Evolutionary conservation across 306 rosid genomes (phyloP).

Genomic region (Prunus campanulata): DNA sequence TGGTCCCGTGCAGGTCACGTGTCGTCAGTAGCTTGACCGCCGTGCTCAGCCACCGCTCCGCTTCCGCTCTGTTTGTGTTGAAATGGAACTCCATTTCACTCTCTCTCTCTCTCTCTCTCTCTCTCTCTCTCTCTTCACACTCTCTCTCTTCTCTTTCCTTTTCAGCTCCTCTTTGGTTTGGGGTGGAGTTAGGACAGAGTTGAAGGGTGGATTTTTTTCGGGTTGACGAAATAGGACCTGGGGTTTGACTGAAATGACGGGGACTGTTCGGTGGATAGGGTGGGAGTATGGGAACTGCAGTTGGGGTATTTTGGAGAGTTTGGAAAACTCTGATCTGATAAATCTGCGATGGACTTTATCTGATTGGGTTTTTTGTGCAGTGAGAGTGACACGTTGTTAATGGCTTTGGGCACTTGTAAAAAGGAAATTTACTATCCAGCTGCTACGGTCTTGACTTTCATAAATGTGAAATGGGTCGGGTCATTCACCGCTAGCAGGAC

Average conservation of each 20-base stretch:
- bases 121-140: background rate
- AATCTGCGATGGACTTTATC: background rate
- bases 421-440: background rate
- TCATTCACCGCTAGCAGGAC: background rate
- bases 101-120: background rate
- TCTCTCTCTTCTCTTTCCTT: background rate
- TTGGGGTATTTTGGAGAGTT: background rate
- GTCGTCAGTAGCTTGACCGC: constrained; percentile 75
- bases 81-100: constrained; percentile 8
- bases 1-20: constrained; percentile 72
- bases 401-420: background rate
- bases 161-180: background rate
- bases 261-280: background rate
- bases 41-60: constrained; percentile 77
- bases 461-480: background rate
- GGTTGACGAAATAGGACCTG: constrained; percentile 8
- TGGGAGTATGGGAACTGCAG: background rate
- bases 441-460: background rate
- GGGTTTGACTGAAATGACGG: background rate
- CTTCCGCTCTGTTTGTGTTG: constrained; percentile 57
- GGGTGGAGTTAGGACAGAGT: background rate
- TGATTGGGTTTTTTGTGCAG: background rate
- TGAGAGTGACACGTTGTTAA: background rate
- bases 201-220: background rate
- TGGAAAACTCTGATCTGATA: background rate